Percentiles rank a stretch among this genome's conserved stretches.
phyloP scores from a whole-genome alignment of 495 filamentous ascomycete genomes.

The Aspergillus homomorphus region DNA sequence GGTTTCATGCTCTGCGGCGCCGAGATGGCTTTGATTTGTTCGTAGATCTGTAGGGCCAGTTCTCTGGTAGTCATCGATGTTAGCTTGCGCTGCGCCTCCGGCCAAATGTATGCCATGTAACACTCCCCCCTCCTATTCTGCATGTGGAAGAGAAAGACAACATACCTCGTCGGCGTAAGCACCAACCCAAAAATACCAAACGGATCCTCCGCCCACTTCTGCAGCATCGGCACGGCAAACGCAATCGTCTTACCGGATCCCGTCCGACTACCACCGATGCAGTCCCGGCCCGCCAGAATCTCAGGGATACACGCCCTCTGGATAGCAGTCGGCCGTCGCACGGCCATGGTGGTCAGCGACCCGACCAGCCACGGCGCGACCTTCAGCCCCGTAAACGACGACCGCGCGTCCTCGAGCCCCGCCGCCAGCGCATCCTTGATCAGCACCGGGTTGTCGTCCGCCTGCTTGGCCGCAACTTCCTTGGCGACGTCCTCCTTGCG shows the following conservation, averaged over 20 bases:
- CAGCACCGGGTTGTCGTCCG: slow-evolving; percentile 31
- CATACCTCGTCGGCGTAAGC: slow-evolving; percentile 80
- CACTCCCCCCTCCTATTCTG: no score
- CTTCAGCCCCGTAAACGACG: slow-evolving; percentile 69
- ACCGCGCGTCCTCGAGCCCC: slow-evolving; percentile 41
- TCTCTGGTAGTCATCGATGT: slow-evolving; percentile 50
- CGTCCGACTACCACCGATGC: slow-evolving; percentile 89
- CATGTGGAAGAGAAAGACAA: slow-evolving; percentile 9
- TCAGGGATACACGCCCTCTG: slow-evolving; percentile 88
- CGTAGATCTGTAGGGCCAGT: slow-evolving; percentile 90
- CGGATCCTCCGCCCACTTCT: slow-evolving; percentile 90
- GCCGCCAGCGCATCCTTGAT: slow-evolving; percentile 45
- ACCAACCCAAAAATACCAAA: slow-evolving; percentile 86
- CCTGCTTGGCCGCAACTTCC: slow-evolving; percentile 19
- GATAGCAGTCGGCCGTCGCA: slow-evolving; percentile 85
- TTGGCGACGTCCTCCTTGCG: slow-evolving; percentile 32
- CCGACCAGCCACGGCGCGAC: slow-evolving; percentile 87
- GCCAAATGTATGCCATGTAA: no score
- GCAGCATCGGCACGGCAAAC: slow-evolving; percentile 89
- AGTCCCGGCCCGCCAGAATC: slow-evolving; percentile 85
- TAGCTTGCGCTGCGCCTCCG: background rate
- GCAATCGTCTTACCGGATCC: slow-evolving; percentile 99
- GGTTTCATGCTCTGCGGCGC: slow-evolving; percentile 81
- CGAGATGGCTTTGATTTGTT: slow-evolving; percentile 90
- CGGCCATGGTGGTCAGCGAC: slow-evolving; percentile 81